phyloP scores from a whole-genome alignment of 257 asterid genomes.

The Cruciata laevipes region DNA sequence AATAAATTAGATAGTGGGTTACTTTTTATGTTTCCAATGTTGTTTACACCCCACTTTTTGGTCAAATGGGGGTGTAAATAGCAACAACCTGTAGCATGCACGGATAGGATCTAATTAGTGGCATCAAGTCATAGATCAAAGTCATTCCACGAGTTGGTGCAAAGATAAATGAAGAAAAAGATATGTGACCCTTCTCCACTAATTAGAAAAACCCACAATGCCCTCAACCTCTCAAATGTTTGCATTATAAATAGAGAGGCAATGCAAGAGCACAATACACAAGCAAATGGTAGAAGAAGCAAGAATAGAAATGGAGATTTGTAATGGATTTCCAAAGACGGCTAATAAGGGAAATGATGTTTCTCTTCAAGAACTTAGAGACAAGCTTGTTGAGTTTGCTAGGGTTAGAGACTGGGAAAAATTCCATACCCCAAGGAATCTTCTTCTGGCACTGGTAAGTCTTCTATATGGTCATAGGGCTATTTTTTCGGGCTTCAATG shows the following conservation, averaged over 20 bases:
- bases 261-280: not conserved
- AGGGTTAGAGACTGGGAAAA: slow-evolving; percentile 51
- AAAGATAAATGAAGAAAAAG: not conserved
- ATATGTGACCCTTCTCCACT: slow-evolving; percentile 26
- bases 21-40: too few species aligned
- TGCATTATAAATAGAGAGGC: slow-evolving; percentile 26
- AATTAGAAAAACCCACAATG: not conserved
- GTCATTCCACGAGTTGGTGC: slow-evolving; percentile 20
- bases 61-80: too few species aligned
- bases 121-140: slow-evolving; percentile 30
- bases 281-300: not conserved
- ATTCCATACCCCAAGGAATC: slow-evolving; percentile 59
- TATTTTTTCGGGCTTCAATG: too few species aligned
- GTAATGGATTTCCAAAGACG: slow-evolving; percentile 21
- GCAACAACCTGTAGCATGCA: too few species aligned
- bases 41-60: too few species aligned
- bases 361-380: slow-evolving; percentile 47
- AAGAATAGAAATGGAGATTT: slow-evolving; percentile 29
- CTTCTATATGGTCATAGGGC: too few species aligned
- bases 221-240: not conserved
- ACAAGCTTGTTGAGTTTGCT: slow-evolving; percentile 46
- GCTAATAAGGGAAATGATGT: slow-evolving; percentile 37
- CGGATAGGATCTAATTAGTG: slow-evolving; percentile 15
- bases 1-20: too few species aligned
- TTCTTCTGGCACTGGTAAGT: slow-evolving; percentile 60